Evolutionary conservation across 768 basidiomycete species (phyloP), one percentile per base, ranked within the genome.

Genomic region (Hemileccinum impolitum): DNA sequence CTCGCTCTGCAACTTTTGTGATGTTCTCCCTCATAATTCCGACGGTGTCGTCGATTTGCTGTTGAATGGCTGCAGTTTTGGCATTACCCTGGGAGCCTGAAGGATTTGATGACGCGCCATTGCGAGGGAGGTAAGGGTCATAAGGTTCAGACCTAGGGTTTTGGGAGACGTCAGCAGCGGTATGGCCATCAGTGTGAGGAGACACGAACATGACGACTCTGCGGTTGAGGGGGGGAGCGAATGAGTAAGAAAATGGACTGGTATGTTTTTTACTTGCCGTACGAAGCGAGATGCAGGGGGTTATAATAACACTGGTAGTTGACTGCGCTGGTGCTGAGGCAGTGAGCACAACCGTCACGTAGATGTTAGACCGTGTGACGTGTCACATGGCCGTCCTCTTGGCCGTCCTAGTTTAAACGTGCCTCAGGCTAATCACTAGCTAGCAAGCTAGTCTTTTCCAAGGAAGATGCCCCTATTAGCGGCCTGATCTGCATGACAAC

Each of bases 21-120:
- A 99, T 97, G 71, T 99, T 99, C 58, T 96, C 92, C 66, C 91
- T 80, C 96, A 99, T 99, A 63, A 97, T 93, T 45, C 85, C 89
- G 44, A 97, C 94, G 39, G 96, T 98, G 66, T 91, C 88, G 67
- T 98, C 92, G 59, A 97, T 97, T 72, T 98, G 94, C n/a, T 79
- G 79, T 69, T 98, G 95, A 60, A 98, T 95, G 49, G 89, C 90
- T 3, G 91, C 90, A 0, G 94, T 97, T 81, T 95, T 92, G 43
- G 85, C 64, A 64, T 84, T 90, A 54, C 75, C 70, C 53, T 72
- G 66, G 26, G 65, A 70, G 30, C 79, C 69, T 39, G 75, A 77
- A 28, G 73, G 63, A 57, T 77, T 71, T 12, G 85, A 75, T 43
- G 82, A 78, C 49, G 81, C 73, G 69, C 88, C 87, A 68, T 80